These are phyloP conservation scores for Sugiyamaella marilandica DNA, from an alignment of 805 yeast genomes.

Conservation along the genomic window DNA sequence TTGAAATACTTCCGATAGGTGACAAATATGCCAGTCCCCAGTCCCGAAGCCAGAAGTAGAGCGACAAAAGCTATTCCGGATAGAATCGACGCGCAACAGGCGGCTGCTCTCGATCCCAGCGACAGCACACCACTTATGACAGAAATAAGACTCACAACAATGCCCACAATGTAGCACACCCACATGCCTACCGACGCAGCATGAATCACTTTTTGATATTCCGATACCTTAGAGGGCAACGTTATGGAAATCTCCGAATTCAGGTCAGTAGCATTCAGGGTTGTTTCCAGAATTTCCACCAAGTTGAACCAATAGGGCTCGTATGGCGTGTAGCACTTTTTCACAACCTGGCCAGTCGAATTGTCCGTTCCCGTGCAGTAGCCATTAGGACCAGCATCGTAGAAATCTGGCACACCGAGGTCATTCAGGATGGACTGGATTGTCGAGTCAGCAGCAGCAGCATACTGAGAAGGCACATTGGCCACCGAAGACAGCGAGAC, in stretches of 20 bases:
- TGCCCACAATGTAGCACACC: conserved; percentile 46
- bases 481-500: conserved; percentile 25
- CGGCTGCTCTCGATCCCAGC: conserved; percentile 43
- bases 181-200: conserved; percentile 55
- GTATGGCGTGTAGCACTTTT: conserved; percentile 51
- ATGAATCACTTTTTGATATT: conserved; percentile 43
- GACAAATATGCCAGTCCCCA: conserved; percentile 59
- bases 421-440: conserved; percentile 18
- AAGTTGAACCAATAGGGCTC: conserved; percentile 58
- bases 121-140: conserved; percentile 40
- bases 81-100: conserved; percentile 43
- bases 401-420: conserved; percentile 43
- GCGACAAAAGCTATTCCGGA: conserved; percentile 33
- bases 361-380: conserved; percentile 47
- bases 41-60: conserved; percentile 44
- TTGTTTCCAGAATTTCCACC: conserved; percentile 28
- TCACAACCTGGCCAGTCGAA: conserved; percentile 30
- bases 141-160: conserved; percentile 38
- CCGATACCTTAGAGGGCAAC: conserved; percentile 52
- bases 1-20: conserved; percentile 50
- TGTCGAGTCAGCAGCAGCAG: conserved; percentile 17
- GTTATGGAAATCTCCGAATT: conserved; percentile 28
- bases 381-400: conserved; percentile 59
- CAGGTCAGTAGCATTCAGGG: conserved; percentile 22
- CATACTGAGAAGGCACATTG: conserved; percentile 15